Base-by-base conservation (phyloP, 768 basidiomycete genomes). In the Pleurotus tuoliensis region DNA sequence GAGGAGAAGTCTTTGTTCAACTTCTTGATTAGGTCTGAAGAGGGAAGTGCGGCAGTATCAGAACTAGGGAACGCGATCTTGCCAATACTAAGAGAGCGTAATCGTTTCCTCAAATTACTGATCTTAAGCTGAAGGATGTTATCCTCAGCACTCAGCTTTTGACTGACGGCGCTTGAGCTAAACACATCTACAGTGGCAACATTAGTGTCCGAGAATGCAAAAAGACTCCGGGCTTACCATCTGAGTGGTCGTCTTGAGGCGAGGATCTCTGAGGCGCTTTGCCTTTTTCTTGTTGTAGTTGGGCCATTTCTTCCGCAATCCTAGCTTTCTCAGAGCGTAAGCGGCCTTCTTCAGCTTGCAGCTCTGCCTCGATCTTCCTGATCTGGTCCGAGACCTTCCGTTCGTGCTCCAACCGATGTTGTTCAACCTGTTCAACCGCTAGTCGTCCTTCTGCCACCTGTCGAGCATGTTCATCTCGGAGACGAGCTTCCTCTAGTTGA, bases 61-160 rank as follows among this genome's bases (percentile, higher is more conserved):
- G 69, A 69, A 7, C 77, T 71, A 4, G 86, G 81, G 20, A 76
- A 76, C 15, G 79, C 76, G 40, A 74, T 66, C 41, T 82, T 78
- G 47, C 82, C 81, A 59, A 91, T 81, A 54, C 75, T 78, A 58
- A 92, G 74, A 7, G 83, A 79, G 44, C 79, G 80, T 30, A 92
- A 71, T 11, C 81, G 77, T 62, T 79, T 87, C 55, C 87, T 78
- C 24, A 89, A 71, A 1, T 69, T 68, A 47, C 81, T 66, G 43
- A 91, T 78, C 27, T 71, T 76, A 22, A 71, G 66, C 62, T 83
- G 77, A 41, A 53, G 51, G 2, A 15, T n/a, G 7, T 25, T n/a
- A 38, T 12, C n/a, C 9, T 53, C 51, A 12, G 51, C 15, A 8
- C 51, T 53, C 16, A 39, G 20, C 41, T 16, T 15, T 37, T 34